Conservation (phyloP, 257 asterid species). For the Verbascum thapsus region DNA sequence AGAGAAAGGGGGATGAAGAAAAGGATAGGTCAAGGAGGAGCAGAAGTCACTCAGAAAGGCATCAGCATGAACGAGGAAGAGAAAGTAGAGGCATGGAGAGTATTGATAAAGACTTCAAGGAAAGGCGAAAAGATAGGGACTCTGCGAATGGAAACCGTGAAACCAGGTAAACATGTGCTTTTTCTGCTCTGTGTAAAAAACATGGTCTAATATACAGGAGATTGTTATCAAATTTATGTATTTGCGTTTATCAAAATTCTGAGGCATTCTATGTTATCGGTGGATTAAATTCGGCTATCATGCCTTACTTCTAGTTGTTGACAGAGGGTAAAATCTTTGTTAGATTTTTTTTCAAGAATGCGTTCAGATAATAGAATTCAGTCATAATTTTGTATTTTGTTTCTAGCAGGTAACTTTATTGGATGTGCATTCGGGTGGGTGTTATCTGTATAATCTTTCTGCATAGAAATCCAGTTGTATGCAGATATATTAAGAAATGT, state of each 20-base stretch:
- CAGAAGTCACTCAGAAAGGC: constrained; percentile 44
- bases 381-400: not conserved
- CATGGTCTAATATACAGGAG: constrained; percentile 10
- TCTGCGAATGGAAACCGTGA: constrained; percentile 45
- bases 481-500: not conserved
- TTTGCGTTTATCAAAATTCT: not conserved
- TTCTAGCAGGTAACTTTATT: not conserved
- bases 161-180: constrained; percentile 45
- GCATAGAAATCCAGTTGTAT: not conserved
- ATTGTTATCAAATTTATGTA: not conserved
- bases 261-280: constrained; percentile 4
- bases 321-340: not conserved
- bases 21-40: constrained; percentile 44
- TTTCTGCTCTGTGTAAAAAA: not conserved
- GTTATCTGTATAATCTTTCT: not conserved
- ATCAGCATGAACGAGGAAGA: constrained; percentile 37
- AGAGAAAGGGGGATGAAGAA: constrained; percentile 44
- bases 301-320: not conserved
- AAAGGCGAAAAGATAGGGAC: constrained; percentile 41
- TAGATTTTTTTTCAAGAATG: constrained; percentile 4
- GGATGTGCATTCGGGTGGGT: too few species aligned
- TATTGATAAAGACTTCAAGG: constrained; percentile 41
- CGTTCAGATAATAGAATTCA: not conserved
- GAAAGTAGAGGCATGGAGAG: constrained; percentile 44
- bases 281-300: not conserved